Base-by-base conservation (phyloP, 108 stramenopile species). In the Nannochloropsis gaditana region DNA sequence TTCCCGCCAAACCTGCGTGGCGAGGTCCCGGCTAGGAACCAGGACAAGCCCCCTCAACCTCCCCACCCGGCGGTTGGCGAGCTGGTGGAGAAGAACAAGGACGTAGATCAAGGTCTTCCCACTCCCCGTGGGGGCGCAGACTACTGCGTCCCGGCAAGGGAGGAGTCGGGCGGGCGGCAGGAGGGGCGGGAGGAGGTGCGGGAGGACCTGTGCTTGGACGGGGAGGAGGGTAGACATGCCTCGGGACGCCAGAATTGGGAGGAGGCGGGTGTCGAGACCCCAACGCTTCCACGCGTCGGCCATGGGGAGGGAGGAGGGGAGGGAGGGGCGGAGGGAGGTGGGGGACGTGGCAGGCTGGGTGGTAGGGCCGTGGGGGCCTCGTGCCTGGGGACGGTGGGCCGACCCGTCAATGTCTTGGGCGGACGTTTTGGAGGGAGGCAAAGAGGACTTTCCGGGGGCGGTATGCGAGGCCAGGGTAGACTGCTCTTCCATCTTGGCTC, bases 11-110 rank as follows among this genome's bases (percentile, higher is more conserved):
- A 83, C 83, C 21, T 80, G 80, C 90, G 80, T 84, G 21, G 93
- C 95, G 83, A 97, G 90, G 85, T 97, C 97, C 82, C 96, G 94
- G n/a, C 92, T 94, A 21, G 97, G 97, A 43, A 98, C 90, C 21
- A 98, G 93, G 17, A 96, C 93, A 79, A 98, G 84, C 5, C 95
- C 97, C 19, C 96, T 93, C 44, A 98, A 87, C 45, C 96, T 87
- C 45, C 92, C 89, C 42, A 94, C 87, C 19, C 91, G 85, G 43
- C 95, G 87, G 45, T 84, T 86, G 43, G 92, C 81, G 73, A 97
- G 85, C 9, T 93, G 91, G 84, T 96, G 92, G 79, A 96, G 86
- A 21, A 96, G 90, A 11, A 94, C 94, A 42, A 96, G 80, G 2
- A 93, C 94, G 91, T 95, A 96, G 31, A 93, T 92, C 15, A 96